phyloP scores from a whole-genome alignment of 2,329 filamentous ascomycete genomes.

The Epichloe sp. region DNA sequence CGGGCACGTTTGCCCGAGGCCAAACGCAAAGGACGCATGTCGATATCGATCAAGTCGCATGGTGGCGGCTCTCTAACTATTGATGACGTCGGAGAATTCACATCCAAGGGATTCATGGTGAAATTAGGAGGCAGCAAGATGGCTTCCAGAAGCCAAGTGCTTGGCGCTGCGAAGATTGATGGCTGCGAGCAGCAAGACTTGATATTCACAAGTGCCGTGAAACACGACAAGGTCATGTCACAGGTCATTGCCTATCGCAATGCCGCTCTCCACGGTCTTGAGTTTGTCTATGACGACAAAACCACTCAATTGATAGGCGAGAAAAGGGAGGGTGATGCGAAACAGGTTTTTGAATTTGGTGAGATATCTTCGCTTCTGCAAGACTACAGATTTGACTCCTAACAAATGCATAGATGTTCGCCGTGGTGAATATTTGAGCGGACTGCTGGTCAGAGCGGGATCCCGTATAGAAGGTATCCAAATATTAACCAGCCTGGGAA shows the following conservation, averaged over 20 bases:
- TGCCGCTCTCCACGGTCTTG: conserved; percentile 66
- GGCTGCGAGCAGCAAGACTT: conserved; percentile 59
- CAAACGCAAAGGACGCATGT: conserved; percentile 58
- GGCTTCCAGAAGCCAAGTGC: conserved; percentile 61
- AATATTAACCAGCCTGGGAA: conserved; percentile 77
- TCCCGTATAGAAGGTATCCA: conserved; percentile 81
- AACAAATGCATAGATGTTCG: conserved; percentile 52
- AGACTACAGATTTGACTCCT: neutral
- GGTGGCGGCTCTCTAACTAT: conserved; percentile 63
- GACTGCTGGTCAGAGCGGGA: conserved; percentile 71
- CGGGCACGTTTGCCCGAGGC: conserved; percentile 57
- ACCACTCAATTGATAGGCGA: conserved; percentile 81
- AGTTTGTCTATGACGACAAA: conserved; percentile 85
- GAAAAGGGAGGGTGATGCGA: conserved; percentile 53
- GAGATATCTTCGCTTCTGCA: conserved; percentile 17
- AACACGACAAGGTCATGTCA: conserved; percentile 60
- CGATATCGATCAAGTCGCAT: conserved; percentile 61
- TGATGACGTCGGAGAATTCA: conserved; percentile 59
- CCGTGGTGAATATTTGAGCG: conserved; percentile 73
- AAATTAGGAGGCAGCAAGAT: conserved; percentile 58
- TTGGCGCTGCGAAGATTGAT: conserved; percentile 61
- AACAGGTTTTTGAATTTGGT: conserved; percentile 68
- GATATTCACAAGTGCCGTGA: conserved; percentile 56
- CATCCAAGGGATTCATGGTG: conserved; percentile 57
- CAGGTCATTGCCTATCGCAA: conserved; percentile 68